phyloP scores from a whole-genome alignment of 2,329 filamentous ascomycete genomes.

The Cordyceps cicadae region DNA sequence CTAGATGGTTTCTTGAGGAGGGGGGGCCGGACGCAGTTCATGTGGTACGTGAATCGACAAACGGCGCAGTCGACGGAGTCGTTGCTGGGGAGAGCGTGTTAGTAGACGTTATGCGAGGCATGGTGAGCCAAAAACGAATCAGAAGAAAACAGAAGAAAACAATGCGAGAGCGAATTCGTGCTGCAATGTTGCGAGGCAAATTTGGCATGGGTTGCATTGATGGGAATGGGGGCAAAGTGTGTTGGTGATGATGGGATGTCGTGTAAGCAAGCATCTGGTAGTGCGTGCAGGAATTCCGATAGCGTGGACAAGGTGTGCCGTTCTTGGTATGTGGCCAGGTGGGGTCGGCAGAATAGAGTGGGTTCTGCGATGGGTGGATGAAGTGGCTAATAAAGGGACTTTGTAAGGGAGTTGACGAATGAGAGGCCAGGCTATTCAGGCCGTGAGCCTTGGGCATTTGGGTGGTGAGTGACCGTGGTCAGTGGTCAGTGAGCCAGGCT shows the following conservation, averaged over 20 bases:
- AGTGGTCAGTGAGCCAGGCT: not conserved
- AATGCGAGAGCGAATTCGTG: not conserved
- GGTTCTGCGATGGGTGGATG: not conserved
- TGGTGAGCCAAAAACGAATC: not conserved
- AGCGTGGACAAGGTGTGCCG: constrained; percentile 2
- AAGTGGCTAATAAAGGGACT: too few relatives aligned
- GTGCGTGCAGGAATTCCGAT: not conserved
- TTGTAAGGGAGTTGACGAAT: not conserved
- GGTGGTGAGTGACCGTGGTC: too few relatives aligned
- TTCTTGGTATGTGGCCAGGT: constrained; percentile 10
- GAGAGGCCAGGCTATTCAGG: not conserved
- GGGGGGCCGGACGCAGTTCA: constrained; percentile 92
- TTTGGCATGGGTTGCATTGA: not conserved
- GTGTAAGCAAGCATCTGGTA: constrained; percentile 11
- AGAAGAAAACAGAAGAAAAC: too few relatives aligned
- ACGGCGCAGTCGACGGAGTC: constrained; percentile 97
- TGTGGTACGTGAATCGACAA: constrained; percentile 92
- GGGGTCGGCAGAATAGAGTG: not conserved
- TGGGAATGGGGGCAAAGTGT: not conserved
- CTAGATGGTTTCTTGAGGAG: constrained; percentile 92
- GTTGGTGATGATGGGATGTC: constrained; percentile 1
- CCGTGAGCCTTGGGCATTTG: too few relatives aligned
- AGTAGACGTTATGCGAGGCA: constrained; percentile 11
- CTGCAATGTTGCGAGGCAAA: too few relatives aligned
- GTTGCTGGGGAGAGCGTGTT: constrained; percentile 46